phyloP scores from a whole-genome alignment of 495 filamentous ascomycete genomes.

The Filosporella fistucella region DNA sequence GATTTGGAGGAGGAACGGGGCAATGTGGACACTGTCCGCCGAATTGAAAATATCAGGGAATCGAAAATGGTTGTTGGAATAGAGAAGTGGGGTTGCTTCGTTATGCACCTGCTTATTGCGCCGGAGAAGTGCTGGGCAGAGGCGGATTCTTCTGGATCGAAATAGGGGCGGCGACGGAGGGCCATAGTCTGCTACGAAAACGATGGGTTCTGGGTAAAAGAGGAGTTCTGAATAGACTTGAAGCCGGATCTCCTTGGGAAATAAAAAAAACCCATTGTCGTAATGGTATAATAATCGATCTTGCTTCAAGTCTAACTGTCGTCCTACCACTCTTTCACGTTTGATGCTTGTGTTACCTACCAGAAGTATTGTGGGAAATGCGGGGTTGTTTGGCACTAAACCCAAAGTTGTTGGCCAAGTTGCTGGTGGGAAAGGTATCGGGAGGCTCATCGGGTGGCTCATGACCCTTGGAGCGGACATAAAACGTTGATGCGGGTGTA shows the following conservation, averaged over 20 bases:
- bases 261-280: constrained; percentile 17
- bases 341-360: too few species aligned
- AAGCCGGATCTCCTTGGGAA: too few species aligned
- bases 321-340: neutral
- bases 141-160: constrained; percentile 16
- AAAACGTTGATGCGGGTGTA: too few species aligned
- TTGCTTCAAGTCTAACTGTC: constrained; percentile 5
- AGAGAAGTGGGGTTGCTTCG: constrained; percentile 34
- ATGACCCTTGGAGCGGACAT: too few species aligned
- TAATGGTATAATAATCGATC: constrained; percentile 8
- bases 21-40: constrained; percentile 16
- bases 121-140: constrained; percentile 31
- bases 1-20: constrained; percentile 21
- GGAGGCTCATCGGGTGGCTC: too few species aligned
- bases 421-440: too few species aligned
- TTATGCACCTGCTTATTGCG: constrained; percentile 28
- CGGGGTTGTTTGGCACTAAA: too few species aligned
- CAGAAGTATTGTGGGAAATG: too few species aligned
- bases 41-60: constrained; percentile 19
- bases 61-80: constrained; percentile 30
- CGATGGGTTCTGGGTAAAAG: constrained; percentile 20
- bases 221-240: constrained; percentile 24
- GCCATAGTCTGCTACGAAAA: constrained; percentile 18
- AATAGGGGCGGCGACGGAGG: constrained; percentile 16
- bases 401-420: too few species aligned